Percentiles rank a stretch among this genome's conserved stretches.
These are phyloP conservation scores for Capsicum chinense DNA, from an alignment of 257 asterid genomes.

Conservation along the genomic window DNA sequence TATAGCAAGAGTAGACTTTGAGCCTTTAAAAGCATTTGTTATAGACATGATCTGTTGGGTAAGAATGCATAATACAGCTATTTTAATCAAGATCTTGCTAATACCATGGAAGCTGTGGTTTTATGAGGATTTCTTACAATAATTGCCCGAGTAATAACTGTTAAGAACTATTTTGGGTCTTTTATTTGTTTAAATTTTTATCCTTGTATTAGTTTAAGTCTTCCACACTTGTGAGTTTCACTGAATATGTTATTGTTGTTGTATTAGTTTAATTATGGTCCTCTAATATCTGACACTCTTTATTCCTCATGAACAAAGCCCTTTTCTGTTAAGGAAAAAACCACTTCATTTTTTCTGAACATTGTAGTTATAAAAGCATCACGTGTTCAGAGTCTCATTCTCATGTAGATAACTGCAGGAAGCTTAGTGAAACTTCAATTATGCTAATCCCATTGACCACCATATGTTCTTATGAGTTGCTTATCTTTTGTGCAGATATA, in stretches of 20 bases:
- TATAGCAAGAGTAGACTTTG: background rate
- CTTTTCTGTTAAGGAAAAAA: background rate
- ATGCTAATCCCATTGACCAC: background rate
- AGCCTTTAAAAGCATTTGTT: background rate
- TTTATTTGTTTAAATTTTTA: slow-evolving; percentile 3
- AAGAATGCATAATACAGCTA: slow-evolving; percentile 7
- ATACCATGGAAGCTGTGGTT: background rate
- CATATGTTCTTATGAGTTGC: slow-evolving; percentile 9
- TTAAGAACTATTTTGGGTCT: background rate
- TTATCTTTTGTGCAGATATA: slow-evolving; percentile 62
- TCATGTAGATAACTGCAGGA: slow-evolving; percentile 20
- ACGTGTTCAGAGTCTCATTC: background rate
- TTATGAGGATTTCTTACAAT: background rate
- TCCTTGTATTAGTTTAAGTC: background rate
- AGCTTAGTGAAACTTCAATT: background rate
- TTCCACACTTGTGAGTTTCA: too few relatives aligned
- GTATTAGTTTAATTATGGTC: background rate
- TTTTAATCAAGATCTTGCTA: background rate
- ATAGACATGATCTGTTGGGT: slow-evolving; percentile 9
- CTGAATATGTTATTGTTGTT: too few relatives aligned
- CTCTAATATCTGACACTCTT: background rate
- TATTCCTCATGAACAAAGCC: slow-evolving; percentile 7
- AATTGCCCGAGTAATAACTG: background rate
- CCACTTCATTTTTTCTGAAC: background rate
- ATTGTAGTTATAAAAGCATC: background rate